Base-by-base conservation (phyloP, 2,329 filamentous ascomycete species). In the Beauveria scarabaeidicola region DNA sequence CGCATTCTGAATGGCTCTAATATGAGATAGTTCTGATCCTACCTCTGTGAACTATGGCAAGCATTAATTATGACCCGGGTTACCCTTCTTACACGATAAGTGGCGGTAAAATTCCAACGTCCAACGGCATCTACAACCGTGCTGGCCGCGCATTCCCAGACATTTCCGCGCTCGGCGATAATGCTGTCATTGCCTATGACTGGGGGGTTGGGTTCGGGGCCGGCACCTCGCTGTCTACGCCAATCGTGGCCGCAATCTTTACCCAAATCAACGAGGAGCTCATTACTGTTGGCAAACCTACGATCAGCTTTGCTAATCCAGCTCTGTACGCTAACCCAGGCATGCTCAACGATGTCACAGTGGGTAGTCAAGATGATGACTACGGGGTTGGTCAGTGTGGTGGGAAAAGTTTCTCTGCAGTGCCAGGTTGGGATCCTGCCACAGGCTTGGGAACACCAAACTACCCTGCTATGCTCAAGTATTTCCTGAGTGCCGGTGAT, bases 111-210 rank as follows among this genome's bases (percentile, higher is more conserved):
- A 62, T 76, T 10, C 76, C 72, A 61, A 69, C 69, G 19, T 6
- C 9, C 19, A 55, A 43, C 3, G 62, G 63, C 10, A 32, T 65
- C 43, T 63, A 75, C 6, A 79, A 75, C 63, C 79, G 78, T 0
- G 70, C 62, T 1, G 72, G 73, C 11, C 70, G 74, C 44, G 74
- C 66, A 1, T 75, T 72, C 52, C 74, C 74, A 1, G 74, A 76
- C 54, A 64, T 77, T 5, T 64, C 68, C 7, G 70, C 71, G 3
- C 73, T 83, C 52, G 74, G 81, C 1, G 68, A 79, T 38, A 71
- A 80, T 52, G 75, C 75, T 21, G 67, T 69, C 9, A 32, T 32
- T 32, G 10, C 10, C 11, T 32, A 32, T 32, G 29, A 32, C 29
- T 32, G 29, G 29, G 29, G 29, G 29, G 29, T 32, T 32, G 29